Evolutionary conservation across 352 stramenopile genomes (phyloP).

Genomic region (Globisporangium abappressorium): DNA sequence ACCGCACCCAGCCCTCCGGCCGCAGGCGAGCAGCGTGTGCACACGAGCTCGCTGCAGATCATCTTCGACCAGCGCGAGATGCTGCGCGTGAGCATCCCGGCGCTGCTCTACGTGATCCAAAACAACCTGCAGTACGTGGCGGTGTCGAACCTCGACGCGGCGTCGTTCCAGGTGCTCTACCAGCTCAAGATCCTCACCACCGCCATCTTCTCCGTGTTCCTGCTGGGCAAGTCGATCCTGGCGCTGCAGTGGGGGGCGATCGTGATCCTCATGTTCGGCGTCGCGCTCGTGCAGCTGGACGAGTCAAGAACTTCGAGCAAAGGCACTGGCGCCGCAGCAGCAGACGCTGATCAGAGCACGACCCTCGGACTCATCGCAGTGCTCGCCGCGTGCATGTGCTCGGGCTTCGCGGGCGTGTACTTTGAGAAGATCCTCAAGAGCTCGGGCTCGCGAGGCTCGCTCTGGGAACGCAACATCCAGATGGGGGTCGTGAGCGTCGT

Average conservation of each 20-base stretch:
- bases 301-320: constrained; percentile 20
- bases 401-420: constrained; percentile 82
- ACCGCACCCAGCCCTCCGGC: neutral
- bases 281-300: constrained; percentile 77
- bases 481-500: constrained; percentile 75
- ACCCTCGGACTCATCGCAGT: constrained; percentile 68
- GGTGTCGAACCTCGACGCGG: constrained; percentile 76
- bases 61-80: constrained; percentile 68
- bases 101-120: constrained; percentile 78
- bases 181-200: constrained; percentile 89
- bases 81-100: constrained; percentile 71
- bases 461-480: constrained; percentile 85
- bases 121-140: constrained; percentile 86
- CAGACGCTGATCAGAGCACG: constrained; percentile 42
- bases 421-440: constrained; percentile 88
- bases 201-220: constrained; percentile 79
- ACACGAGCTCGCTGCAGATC: constrained; percentile 20
- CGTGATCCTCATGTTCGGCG: constrained; percentile 74
- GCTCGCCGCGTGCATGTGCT: constrained; percentile 71
- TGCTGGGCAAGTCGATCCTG: constrained; percentile 69
- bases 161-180: constrained; percentile 81
- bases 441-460: constrained; percentile 44
- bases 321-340: constrained; percentile 10
- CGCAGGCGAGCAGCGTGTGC: constrained; percentile 10
- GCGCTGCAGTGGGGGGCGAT: constrained; percentile 79